Evolutionary conservation across 2,329 filamentous ascomycete genomes (phyloP), one percentile per base, ranked within the genome.

Genomic region (Camillea tinctor): DNA sequence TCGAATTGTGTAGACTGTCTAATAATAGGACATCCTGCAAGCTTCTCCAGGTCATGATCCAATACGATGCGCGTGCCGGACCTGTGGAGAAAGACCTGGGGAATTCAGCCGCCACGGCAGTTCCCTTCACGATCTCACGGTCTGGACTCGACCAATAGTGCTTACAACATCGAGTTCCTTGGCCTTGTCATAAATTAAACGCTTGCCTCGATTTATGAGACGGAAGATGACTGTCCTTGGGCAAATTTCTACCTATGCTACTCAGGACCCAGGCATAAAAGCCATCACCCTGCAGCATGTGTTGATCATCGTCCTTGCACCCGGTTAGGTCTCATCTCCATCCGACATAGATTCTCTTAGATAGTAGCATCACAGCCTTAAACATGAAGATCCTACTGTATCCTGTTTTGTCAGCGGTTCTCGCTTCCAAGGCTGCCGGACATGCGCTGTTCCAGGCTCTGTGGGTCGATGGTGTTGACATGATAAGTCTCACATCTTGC

Each of bases 401-500:
- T 57, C 65, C 73, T 51, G 62, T 71, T 20, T 63, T 76, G 44
- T 68, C 71, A 57, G 74, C 73, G n/a, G 63, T 79, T 22, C 72
- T 74, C 49, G 76, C 75, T 21, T 70, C 72, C 23, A 65, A 77
- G 44, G 80, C 76, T 20, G 69, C 77, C 44, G 79, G 74, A 40
- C 83, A 85, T 63, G 78, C 83, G 55, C 78, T 77, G 49, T 84
- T 83, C 72, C 82, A 85, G 65, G 70, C 79, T 24, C 72, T 83
- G n/a, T 83, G 80, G 79, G 79, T 82, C 11, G 76, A 82, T 59
- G 80, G 77, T 4, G 74, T 76, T 22, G 80, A 77, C 56, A 68
- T 64, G 68, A 70, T 71, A 68, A 69, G 68, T 72, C 51, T 55
- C 24, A 21, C 56, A 50, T 23, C 44, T 22, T 44, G 9, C 55